Base-by-base conservation (phyloP, 371 early-diverging fungal species). In the Paraphysoderma sedebokerense region DNA sequence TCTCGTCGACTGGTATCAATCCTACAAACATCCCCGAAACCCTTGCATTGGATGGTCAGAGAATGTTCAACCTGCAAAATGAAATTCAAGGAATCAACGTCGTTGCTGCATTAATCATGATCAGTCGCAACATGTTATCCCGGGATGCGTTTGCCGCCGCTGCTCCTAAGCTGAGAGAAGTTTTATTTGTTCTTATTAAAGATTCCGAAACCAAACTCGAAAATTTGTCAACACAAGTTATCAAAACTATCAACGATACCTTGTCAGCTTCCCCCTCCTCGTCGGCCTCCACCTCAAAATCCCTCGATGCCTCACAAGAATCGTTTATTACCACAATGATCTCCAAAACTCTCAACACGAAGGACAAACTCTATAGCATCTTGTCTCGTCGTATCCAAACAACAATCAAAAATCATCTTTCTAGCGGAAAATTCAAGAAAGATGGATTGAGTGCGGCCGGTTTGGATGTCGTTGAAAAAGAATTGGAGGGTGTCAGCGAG, bases 361-460 rank as follows among this genome's bases (percentile, higher is more conserved):
- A 60, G 8, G 83, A 86, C 50, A 69, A 80, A 2, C 70, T 86
- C 6, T 82, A 74, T 51, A 58, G 65, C 0, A 53, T 86, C 11
- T 54, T 86, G 17, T 61, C 66, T 20, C 68, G 82, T 5, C 67
- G 84, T 13, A 57, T 81, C 4, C 68, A 64, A 30, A 51, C 62
- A 0, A 57, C 66, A 8, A 55, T 82, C 20, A 67, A 70, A 29
- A 48, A 58, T 22, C 72, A 71, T 15, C 54, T 86, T 13, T 67
- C 65, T 11, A 61, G 57, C 28, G 75, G 74, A 2, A 51, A 54
- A n/a, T 74, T 65, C 49, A 60, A 61, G 0, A 62, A 57, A 7
- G 55, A 53, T 5, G 67, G 64, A 1, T 59, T 82, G 15, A 56
- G 61, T 7, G 68, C 68, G 37, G 63, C 70, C 44, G 85, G 85